Evolutionary conservation across 371 early-diverging fungal species (phyloP).

Genomic region (Capillidium rhysosporum): DNA sequence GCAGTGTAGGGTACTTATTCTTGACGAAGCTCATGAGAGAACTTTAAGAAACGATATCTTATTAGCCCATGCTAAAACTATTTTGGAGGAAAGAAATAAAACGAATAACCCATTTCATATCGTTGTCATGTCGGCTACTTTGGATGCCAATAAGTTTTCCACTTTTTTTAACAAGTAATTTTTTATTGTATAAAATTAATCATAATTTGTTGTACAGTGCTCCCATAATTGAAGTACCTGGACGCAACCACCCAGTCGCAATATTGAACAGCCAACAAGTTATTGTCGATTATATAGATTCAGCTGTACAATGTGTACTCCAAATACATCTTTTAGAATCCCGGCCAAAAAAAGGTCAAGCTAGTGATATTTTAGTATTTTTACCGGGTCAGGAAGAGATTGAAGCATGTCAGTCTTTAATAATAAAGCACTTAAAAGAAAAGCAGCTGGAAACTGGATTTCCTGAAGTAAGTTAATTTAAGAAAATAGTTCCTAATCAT

Average conservation of each 20-base stretch:
- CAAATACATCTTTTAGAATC: conserved; percentile 43
- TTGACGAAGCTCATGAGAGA: conserved; percentile 99
- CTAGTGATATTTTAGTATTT: conserved; percentile 84
- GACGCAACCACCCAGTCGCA: conserved; percentile 75
- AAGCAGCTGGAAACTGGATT: conserved; percentile 7
- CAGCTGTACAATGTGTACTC: conserved; percentile 63
- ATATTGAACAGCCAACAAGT: conserved; percentile 53
- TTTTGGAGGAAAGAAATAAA: conserved; percentile 39
- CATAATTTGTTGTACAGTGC: conserved; percentile 23
- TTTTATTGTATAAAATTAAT: neutral
- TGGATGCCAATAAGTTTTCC: conserved; percentile 81
- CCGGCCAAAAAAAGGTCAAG: conserved; percentile 32
- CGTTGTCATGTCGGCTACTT: conserved; percentile 94
- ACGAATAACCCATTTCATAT: conserved; percentile 44
- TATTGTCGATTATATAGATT: conserved; percentile 78
- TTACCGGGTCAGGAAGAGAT: conserved; percentile 37
- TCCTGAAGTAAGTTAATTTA: conserved; percentile 28
- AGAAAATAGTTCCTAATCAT: conserved; percentile 78
- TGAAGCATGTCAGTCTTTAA: neutral
- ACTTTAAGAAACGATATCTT: conserved; percentile 92
- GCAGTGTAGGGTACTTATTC: conserved; percentile 68
- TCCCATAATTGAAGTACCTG: conserved; percentile 60
- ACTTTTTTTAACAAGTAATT: conserved; percentile 55
- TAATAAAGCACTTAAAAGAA: conserved; percentile 17
- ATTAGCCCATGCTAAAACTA: conserved; percentile 83